Evolutionary conservation across 176 grass and related monocot species (phyloP), one percentile per base, ranked within the genome.

Genomic region (Musa acuminata): DNA sequence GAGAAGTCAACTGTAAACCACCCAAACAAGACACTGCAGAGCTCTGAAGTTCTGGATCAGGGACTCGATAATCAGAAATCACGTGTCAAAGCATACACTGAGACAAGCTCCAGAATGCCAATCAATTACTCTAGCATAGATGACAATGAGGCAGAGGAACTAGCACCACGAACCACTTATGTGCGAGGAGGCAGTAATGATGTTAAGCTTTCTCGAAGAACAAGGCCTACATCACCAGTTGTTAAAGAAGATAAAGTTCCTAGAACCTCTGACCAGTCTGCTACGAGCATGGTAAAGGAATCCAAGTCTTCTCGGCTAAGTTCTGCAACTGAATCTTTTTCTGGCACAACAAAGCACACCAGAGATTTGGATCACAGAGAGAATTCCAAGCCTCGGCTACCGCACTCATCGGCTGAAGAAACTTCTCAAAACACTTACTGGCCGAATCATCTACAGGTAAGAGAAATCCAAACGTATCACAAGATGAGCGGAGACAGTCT

Each of bases 181-280:
- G 71, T 43, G 20, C 84, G 75, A 27, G 89, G 84, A 78, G 50
- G 53, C 19, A 76, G 49, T 76, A 80, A 64, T 78, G 80, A 77
- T 76, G 79, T 53, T 79, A 89, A 84, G 79, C 79, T 82, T 55
- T 96, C 89, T 53, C 81, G 81, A 64, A 78, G 92, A 68, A 92
- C 86, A 52, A 71, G 77, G 27, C 76, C 82, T 53, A 76, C 81
- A 53, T 60, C 77, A 82, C 81, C 83, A 69, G 75, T 84, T 14
- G n/a, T 23, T 51, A 90, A 53, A 81, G 82, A 79, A 78, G 77
- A 69, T 48, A 55, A 66, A 50, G 6, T 22, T 71, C 16, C 51
- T 9, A 79, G 21, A 72, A 80, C 35, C 27, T 55, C 19, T 19
- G 21, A 77, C 9, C 63, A 73, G 64, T 50, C 53, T 63, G 19